phyloP scores from a whole-genome alignment of 345 rosid genomes.

The Arabis hirsuta region DNA sequence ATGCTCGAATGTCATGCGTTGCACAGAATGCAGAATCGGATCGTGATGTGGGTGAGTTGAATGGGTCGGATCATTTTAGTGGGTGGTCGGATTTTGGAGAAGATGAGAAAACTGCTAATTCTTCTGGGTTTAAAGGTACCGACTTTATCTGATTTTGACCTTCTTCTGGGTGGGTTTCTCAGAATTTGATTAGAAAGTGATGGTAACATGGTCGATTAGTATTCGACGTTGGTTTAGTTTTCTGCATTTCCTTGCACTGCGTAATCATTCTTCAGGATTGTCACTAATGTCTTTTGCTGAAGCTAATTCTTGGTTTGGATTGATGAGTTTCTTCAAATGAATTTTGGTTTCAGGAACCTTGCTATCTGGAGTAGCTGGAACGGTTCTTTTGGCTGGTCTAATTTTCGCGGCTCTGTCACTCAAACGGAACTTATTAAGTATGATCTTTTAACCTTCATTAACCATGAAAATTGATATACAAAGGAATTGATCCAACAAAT shows the following conservation, averaged over 20 bases:
- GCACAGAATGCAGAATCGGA: slow-evolving; percentile 38
- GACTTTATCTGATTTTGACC: neutral
- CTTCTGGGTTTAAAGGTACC: slow-evolving; percentile 63
- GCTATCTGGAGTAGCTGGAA: slow-evolving; percentile 69
- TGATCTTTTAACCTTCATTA: slow-evolving; percentile 32
- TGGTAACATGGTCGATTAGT: neutral
- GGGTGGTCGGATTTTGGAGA: slow-evolving; percentile 73
- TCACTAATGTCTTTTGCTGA: neutral
- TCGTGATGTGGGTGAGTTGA: slow-evolving; percentile 26
- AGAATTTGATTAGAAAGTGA: neutral
- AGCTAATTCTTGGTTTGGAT: slow-evolving; percentile 41
- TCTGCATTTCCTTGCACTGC: neutral
- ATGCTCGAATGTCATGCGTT: slow-evolving; percentile 40
- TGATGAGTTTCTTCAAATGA: slow-evolving; percentile 56
- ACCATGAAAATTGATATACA: neutral
- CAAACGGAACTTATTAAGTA: slow-evolving; percentile 56
- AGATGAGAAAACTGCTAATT: slow-evolving; percentile 44
- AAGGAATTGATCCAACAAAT: slow-evolving; percentile 4
- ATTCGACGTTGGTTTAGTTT: neutral
- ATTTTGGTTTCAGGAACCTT: slow-evolving; percentile 68
- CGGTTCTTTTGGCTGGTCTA: slow-evolving; percentile 62
- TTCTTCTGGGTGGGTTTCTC: neutral
- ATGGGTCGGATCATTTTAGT: slow-evolving; percentile 54
- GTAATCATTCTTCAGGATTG: no score
- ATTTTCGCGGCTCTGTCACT: slow-evolving; percentile 61